Conservation (phyloP, 371 early-diverging fungal species). For the Mucor lusitanicus region DNA sequence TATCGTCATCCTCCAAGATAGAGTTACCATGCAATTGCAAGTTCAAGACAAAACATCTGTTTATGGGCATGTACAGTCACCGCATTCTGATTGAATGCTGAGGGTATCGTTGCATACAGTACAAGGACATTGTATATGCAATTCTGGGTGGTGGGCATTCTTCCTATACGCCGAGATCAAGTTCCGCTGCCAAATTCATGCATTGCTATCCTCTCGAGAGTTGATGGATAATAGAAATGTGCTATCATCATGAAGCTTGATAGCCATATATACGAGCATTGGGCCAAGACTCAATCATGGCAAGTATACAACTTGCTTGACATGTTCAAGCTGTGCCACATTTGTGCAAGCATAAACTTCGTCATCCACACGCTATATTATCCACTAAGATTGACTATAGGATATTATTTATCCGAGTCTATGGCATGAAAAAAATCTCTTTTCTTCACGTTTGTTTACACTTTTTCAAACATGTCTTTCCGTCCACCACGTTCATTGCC, state of each 20-base stretch:
- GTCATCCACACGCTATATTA: neutral
- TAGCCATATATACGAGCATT: no score
- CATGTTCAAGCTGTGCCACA: neutral
- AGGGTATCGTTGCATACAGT: neutral
- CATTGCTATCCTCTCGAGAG: neutral
- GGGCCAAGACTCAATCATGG: no score
- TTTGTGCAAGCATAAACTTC: no score
- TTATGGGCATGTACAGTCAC: neutral
- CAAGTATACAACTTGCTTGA: neutral
- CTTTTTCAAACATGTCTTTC: conserved; percentile 43
- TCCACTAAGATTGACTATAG: neutral
- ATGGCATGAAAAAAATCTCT: neutral
- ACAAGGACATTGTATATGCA: no score
- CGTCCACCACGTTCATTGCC: conserved; percentile 47
- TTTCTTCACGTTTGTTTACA: neutral
- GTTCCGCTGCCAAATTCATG: neutral
- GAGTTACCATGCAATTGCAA: neutral
- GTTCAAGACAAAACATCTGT: neutral
- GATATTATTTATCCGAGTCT: neutral
- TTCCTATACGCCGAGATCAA: no score
- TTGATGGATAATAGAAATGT: no score
- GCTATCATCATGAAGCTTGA: no score
- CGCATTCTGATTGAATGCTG: neutral
- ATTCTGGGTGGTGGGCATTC: no score
- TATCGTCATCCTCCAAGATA: neutral